Base-by-base conservation (phyloP, 306 rosid genomes). In the Oxytropis ochrocephala region DNA sequence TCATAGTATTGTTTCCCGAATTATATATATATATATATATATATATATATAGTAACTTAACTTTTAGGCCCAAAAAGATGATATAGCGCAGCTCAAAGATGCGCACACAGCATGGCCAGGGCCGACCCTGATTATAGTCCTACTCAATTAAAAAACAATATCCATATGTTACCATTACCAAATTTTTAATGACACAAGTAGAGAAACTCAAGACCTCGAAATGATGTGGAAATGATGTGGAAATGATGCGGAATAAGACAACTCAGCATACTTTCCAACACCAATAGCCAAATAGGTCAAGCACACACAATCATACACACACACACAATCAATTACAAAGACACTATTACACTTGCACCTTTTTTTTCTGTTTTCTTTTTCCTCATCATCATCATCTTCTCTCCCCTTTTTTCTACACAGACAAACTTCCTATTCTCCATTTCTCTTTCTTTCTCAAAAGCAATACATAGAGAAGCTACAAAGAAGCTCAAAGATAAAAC, bases 371-470 rank as follows among this genome's bases (percentile, higher is more conserved):
- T 46, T 13, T 1, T 21, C 1, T 14, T 52, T 13, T 1, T 16
- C 1, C 19, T 0, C 39, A 16, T 12, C 56, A 9, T n/a, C n/a
- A n/a, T 42, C 19, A 2, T 8, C 41, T 52, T 56, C 73, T n/a
- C 4, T 53, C 3, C 41, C 11, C 9, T 24, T 27, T 46, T 61
- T 58, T 52, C 6, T 79, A 50, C 61, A 67, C 78, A 79, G 80
- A 81, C 91, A 82, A 84, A 86, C 75, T 77, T 63, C 64, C 59
- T 81, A 80, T 81, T 62, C 64, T 64, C 36, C n/a, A n/a, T n/a
- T n/a, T n/a, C n/a, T n/a, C n/a, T n/a, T n/a, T n/a, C n/a, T n/a
- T n/a, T 57, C 16, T 57, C 67, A 39, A 21, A 49, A 57, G 9
- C 50, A 10, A n/a, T n/a, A 44, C 13, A 58, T 39, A 33, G n/a